Evolutionary conservation across 169 alveolate species (phyloP).

Genomic region (Neospora caninum): DNA sequence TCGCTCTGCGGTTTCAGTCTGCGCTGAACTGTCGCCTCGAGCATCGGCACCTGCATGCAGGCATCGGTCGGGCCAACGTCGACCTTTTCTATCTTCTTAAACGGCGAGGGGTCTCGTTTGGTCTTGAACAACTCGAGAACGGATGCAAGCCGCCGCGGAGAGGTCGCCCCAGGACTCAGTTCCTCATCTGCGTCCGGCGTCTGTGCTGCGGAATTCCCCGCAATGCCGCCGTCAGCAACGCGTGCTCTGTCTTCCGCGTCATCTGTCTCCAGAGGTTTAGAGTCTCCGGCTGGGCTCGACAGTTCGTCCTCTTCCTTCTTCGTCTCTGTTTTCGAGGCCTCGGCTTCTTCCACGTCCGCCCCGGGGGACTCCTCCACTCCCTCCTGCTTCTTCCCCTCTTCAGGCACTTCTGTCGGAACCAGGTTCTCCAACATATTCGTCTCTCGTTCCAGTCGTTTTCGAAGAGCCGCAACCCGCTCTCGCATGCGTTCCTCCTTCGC

Average conservation of each 20-base stretch:
- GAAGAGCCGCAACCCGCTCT: neutral
- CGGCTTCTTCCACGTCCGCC: neutral
- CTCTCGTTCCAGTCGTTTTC: neutral
- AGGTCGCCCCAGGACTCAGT: neutral
- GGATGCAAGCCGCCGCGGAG: constrained; percentile 3
- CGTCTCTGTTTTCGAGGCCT: neutral
- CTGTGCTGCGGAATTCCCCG: too few species aligned
- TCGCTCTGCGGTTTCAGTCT: neutral
- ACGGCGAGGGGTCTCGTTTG: constrained; percentile 47
- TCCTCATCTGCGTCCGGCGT: neutral
- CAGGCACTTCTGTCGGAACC: neutral
- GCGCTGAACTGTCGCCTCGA: constrained; percentile 38
- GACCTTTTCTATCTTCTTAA: constrained; percentile 24
- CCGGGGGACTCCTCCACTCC: neutral
- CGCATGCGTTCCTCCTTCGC: neutral
- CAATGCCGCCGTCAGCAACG: neutral
- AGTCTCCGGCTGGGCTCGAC: neutral
- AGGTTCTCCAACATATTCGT: neutral
- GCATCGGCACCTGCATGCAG: constrained; percentile 46
- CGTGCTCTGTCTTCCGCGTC: too few species aligned
- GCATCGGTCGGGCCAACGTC: constrained; percentile 54
- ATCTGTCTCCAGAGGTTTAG: neutral
- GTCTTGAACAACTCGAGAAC: constrained; percentile 35
- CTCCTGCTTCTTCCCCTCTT: neutral
- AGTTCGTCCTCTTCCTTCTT: neutral